Conservation (phyloP, 257 asterid genomes). For the Verbena officinalis region DNA sequence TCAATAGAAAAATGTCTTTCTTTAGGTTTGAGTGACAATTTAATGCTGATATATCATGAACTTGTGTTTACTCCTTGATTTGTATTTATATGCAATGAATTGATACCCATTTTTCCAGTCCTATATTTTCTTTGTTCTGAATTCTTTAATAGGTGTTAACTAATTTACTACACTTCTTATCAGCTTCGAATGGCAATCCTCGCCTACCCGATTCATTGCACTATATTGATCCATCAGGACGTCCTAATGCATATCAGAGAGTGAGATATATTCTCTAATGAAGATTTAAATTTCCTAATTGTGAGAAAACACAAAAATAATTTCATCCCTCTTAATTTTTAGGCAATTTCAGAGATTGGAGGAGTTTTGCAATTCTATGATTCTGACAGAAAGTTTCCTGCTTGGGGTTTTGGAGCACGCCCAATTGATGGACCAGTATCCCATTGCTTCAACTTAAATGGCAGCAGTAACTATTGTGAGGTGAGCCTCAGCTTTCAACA, state of each 20-base stretch:
- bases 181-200: constrained; percentile 99
- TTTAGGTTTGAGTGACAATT: background rate
- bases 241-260: constrained; percentile 92
- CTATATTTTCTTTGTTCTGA: constrained; percentile 19
- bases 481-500: constrained; percentile 37
- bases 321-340: constrained; percentile 33
- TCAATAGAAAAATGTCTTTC: constrained; percentile 4
- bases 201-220: constrained; percentile 97
- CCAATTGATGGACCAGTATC: constrained; percentile 99
- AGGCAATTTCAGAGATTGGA: constrained; percentile 92
- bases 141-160: constrained; percentile 24
- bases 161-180: constrained; percentile 36
- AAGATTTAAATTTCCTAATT: constrained; percentile 18
- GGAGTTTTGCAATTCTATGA: constrained; percentile 92
- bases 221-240: constrained; percentile 89
- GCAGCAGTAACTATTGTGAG: constrained; percentile 88
- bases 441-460: constrained; percentile 95
- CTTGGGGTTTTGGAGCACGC: constrained; percentile 99
- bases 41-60: background rate
- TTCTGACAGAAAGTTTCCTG: constrained; percentile 83
- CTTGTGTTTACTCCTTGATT: background rate
- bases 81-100: background rate
- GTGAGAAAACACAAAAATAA: constrained; percentile 29
- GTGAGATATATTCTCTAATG: constrained; percentile 53
- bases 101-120: background rate